phyloP scores from a whole-genome alignment of 306 rosid genomes.

The Lathyrus tuberosus region DNA sequence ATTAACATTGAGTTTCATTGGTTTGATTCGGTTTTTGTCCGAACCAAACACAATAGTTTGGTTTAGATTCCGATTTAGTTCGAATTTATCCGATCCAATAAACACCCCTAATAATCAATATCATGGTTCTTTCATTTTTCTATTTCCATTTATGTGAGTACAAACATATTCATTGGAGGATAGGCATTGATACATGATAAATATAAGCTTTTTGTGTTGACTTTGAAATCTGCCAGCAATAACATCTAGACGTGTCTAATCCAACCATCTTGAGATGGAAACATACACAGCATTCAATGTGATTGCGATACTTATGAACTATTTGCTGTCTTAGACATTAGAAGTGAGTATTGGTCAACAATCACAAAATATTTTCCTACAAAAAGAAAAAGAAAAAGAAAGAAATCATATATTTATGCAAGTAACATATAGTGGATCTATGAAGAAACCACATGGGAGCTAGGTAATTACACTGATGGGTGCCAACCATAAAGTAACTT shows the following conservation, averaged over 20 bases:
- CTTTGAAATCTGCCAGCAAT: slow-evolving; percentile 40
- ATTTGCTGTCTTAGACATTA: slow-evolving; percentile 6
- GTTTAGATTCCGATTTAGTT: too few relatives aligned
- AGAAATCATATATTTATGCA: neutral
- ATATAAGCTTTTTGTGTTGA: slow-evolving; percentile 26
- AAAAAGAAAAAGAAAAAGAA: slow-evolving; percentile 16
- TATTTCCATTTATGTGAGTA: neutral
- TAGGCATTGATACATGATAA: slow-evolving; percentile 25
- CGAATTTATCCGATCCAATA: too few relatives aligned
- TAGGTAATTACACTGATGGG: slow-evolving; percentile 26
- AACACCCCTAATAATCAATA: too few relatives aligned
- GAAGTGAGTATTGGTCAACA: slow-evolving; percentile 39
- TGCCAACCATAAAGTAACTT: slow-evolving; percentile 22
- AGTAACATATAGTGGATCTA: slow-evolving; percentile 1
- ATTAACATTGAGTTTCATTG: too few relatives aligned
- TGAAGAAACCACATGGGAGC: slow-evolving; percentile 35
- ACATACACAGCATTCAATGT: slow-evolving; percentile 39
- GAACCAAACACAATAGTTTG: too few relatives aligned
- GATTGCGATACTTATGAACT: slow-evolving; percentile 36
- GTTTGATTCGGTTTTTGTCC: too few relatives aligned
- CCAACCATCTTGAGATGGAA: slow-evolving; percentile 40
- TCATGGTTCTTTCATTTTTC: neutral
- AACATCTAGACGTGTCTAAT: slow-evolving; percentile 35
- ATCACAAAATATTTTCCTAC: slow-evolving; percentile 9
- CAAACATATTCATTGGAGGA: slow-evolving; percentile 25